Evolutionary conservation across 2,329 filamentous ascomycete species (phyloP), one percentile per base, ranked within the genome.

Genomic region (Pestalotiopsis sp.): DNA sequence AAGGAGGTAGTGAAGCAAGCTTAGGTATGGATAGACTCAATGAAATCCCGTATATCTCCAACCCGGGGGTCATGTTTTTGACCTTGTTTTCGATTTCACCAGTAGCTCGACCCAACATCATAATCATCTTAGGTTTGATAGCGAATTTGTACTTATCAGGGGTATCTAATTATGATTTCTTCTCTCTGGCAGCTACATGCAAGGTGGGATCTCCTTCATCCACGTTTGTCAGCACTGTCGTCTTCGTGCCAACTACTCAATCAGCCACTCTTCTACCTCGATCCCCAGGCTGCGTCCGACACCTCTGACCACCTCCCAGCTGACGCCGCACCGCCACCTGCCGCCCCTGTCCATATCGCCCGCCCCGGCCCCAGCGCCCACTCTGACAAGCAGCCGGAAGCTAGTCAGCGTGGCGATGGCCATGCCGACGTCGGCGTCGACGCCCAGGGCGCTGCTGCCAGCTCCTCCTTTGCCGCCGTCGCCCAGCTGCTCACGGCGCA

Each of bases 251-350:
- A 52, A 36, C 52, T 77, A 93, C 71, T 93, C 92, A 63, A 91
- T 85, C 67, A 93, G 80, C 86, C 91, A 95, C 77, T 95, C 93
- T 71, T 93, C 90, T 13, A 94, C 86, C 78, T 94, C 92, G n/a
- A 96, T 85, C 2, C 91, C 91, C 65, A 96, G 87, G 75, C 88
- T 91, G 75, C 93, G 83, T 36, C 92, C 93, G 71, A 96, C 81
- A 3, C 85, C 87, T 70, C 91, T 83, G 6, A 93, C 88, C 71
- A 92, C 89, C 75, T 96, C 93, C 92, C 92, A 95, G 1, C 90
- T 89, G 68, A 93, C 90, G 73, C 92, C 93, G 11, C 95, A 91
- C 75, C 91, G 88, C 92, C 92, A 96, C 79, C 92, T 91, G 4
- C 88, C 89, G 0, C 88, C 88, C 0, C 89, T 83, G 76, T 95